Conservation (phyloP, 805 yeast species). For the Yarrowia phangngaensis region DNA sequence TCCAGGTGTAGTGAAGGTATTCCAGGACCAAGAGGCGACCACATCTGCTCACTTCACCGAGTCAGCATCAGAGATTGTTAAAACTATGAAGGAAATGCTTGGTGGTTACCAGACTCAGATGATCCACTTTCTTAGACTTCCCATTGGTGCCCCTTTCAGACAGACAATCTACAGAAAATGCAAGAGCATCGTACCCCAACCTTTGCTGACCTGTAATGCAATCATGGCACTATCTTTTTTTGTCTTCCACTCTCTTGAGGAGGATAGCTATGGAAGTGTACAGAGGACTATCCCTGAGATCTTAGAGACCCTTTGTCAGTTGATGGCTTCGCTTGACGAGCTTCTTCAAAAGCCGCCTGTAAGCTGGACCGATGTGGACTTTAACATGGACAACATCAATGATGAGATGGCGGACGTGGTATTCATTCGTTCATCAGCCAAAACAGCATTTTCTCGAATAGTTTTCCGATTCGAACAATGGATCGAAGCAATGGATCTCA, state of each 20-base stretch:
- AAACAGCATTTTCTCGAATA: conserved; percentile 12
- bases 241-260: conserved; percentile 38
- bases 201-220: conserved; percentile 35
- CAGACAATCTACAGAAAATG: conserved; percentile 37
- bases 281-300: conserved; percentile 42
- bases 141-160: conserved; percentile 39
- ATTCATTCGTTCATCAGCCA: conserved; percentile 6
- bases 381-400: conserved; percentile 8
- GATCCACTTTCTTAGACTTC: conserved; percentile 31
- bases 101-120: conserved; percentile 26
- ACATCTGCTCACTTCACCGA: conserved; percentile 9
- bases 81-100: conserved; percentile 1
- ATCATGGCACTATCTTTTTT: conserved; percentile 37
- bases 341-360: conserved; percentile 35
- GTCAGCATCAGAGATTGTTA: conserved; percentile 1
- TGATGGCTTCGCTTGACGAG: conserved; percentile 33
- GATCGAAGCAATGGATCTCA: conserved; percentile 20
- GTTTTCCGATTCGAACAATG: conserved; percentile 23
- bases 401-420: conserved; percentile 16
- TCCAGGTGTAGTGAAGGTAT: conserved; percentile 17
- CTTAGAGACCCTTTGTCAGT: conserved; percentile 34
- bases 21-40: conserved; percentile 17
- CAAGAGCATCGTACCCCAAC: conserved; percentile 34
- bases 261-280: conserved; percentile 43
- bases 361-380: conserved; percentile 38